phyloP scores from a whole-genome alignment of 2,329 filamentous ascomycete genomes.

The Pyricularia sp. region DNA sequence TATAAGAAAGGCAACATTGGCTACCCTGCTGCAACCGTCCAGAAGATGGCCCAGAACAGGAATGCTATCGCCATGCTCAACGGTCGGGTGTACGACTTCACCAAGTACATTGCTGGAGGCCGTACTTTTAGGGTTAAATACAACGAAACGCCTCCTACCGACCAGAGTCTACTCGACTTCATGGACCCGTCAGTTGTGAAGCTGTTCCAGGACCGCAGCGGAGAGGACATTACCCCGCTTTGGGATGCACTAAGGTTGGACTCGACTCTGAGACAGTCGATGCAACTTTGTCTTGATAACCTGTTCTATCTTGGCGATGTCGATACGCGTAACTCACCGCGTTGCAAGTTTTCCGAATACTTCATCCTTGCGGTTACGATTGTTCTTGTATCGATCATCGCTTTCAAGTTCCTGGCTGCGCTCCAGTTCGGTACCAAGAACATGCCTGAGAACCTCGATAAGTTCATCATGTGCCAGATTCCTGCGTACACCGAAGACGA shows the following conservation, averaged over 20 bases:
- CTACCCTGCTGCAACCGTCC: constrained; percentile 66
- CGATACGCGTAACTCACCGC: constrained; percentile 76
- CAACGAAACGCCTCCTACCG: constrained; percentile 33
- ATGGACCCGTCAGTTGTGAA: constrained; percentile 64
- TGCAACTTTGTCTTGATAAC: constrained; percentile 80
- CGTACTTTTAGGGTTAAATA: constrained; percentile 46
- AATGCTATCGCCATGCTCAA: constrained; percentile 68
- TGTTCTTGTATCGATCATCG: constrained; percentile 67
- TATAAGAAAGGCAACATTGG: constrained; percentile 83
- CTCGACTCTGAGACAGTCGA: constrained; percentile 42
- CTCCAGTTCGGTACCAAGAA: constrained; percentile 89
- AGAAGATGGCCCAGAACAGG: constrained; percentile 52
- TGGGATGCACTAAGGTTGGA: constrained; percentile 61
- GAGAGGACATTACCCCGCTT: constrained; percentile 68
- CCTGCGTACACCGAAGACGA: constrained; percentile 98
- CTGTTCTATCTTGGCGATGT: constrained; percentile 88
- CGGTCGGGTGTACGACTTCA: constrained; percentile 76
- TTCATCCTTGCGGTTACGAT: constrained; percentile 76
- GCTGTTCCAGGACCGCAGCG: constrained; percentile 65
- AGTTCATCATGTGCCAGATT: constrained; percentile 96
- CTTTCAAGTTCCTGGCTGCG: constrained; percentile 93
- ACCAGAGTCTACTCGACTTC: constrained; percentile 48
- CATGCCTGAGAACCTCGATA: constrained; percentile 88
- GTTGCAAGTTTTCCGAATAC: constrained; percentile 81
- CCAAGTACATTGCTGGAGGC: constrained; percentile 66